phyloP scores from a whole-genome alignment of 768 basidiomycete genomes.

The Gautieria morchelliformis region DNA sequence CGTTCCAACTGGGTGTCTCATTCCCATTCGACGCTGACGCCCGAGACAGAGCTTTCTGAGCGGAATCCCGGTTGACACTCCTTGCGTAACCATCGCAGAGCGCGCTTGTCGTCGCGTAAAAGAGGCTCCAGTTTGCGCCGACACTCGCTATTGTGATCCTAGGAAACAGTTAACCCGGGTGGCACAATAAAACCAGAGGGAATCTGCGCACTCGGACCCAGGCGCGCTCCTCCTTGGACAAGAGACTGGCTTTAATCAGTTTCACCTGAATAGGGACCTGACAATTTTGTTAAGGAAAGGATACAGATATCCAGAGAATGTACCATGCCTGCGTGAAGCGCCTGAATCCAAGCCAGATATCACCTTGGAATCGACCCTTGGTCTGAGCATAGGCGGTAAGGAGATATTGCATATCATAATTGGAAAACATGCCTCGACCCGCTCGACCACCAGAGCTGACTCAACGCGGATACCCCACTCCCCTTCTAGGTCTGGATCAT shows the following conservation, averaged over 20 bases:
- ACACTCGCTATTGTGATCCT: conserved; percentile 79
- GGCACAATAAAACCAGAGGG: neutral
- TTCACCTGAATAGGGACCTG: conserved; percentile 89
- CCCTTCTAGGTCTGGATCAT: conserved; percentile 52
- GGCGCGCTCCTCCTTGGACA: conserved; percentile 74
- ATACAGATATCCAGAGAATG: neutral
- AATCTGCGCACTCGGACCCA: conserved; percentile 63
- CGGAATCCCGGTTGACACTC: conserved; percentile 72
- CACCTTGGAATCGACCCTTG: conserved; percentile 58
- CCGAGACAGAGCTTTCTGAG: conserved; percentile 50
- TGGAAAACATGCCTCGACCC: conserved; percentile 35
- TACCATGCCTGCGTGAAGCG: conserved; percentile 47
- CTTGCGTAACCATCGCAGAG: conserved; percentile 69
- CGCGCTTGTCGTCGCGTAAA: conserved; percentile 71
- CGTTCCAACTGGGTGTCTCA: conserved; percentile 18
- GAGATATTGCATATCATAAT: neutral
- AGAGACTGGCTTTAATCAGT: conserved; percentile 78
- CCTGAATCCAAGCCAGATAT: conserved; percentile 84
- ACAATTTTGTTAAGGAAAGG: neutral
- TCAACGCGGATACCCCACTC: conserved; percentile 91
- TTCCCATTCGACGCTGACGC: conserved; percentile 75
- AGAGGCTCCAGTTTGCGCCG: conserved; percentile 52
- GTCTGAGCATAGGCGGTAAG: conserved; percentile 35
- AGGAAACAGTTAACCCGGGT: conserved; percentile 3
- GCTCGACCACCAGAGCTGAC: conserved; percentile 68